Base-by-base conservation (phyloP, 2,329 filamentous ascomycete genomes). In the Claviceps paspali region DNA sequence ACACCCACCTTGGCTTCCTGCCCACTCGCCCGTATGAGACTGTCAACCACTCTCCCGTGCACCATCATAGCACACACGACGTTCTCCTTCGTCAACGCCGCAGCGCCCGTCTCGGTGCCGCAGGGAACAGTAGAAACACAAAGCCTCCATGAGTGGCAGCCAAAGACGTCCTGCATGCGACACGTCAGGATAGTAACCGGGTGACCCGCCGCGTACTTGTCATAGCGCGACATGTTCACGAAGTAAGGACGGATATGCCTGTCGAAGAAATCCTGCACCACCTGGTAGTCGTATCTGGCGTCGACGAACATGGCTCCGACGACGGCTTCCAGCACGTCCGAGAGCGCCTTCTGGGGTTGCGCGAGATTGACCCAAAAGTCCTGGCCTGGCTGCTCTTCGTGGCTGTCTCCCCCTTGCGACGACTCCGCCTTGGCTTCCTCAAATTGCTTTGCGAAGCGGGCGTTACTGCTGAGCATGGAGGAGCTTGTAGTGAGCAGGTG, bases 241-340 rank as follows among this genome's bases (percentile, higher is more conserved):
- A 96, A 96, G 60, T 77, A 94, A 3, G 76, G 77, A 39, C 70
- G 68, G 38, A 96, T 70, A 44, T 87, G 76, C 11, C 49, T 53
- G n/a, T 73, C 59, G 57, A 94, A 95, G 60, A 98, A 96, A 0
- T 53, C 52, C 43, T 81, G 73, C 1, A 96, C 80, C 14, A 76
- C 66, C 10, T 55, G 54, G 55, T 80, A 95, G 51, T 91, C 63
- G 59, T 88, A 96, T 32, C 69, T 65, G 0, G 83, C 81, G 56
- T 98, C 91, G 9, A 98, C 81, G 53, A 96, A 96, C 17, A 95
- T 68, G 15, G 88, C 88, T 1, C 86, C 91, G 3, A 95, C 62
- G 48, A 86, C 91, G 0, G 88, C 76, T 64, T 98, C 91, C 3
- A 96, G 67, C 27, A 94, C 73, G 55, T 98, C 91, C 0, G 87